Base-by-base conservation (phyloP, 2,329 filamentous ascomycete species). In the Fusarium protoensiforme region DNA sequence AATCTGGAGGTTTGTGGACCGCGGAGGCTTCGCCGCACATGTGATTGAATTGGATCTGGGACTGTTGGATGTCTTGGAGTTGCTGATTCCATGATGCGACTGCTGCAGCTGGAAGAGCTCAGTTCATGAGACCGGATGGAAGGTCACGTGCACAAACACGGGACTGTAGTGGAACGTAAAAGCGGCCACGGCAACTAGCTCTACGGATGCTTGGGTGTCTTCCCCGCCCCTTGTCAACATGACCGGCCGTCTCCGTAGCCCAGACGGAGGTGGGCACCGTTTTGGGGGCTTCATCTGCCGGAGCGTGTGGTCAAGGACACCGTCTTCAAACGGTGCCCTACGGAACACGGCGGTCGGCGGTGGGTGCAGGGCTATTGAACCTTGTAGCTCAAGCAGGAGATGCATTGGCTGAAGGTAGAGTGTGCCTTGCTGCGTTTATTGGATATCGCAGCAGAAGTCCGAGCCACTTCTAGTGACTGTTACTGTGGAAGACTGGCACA, bases 201-300 rank as follows among this genome's bases (percentile, higher is more conserved):
- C 22, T 53, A 36, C 62, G 71, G 67, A 60, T 68, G 41, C 43
- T 38, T 53, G 35, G 41, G 20, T 33, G 36, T 14, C 57, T 71
- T 73, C 70, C 71, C 71, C 71, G 70, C 33, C 71, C 71, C 71
- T 29, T 63, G 71, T 71, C 53, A 59, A 59, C 48, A 24, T 57
- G 54, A 58, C 69, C 67, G 71, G 71, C 54, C 41, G 54, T 65
- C 71, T 74, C 71, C 71, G 71, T 74, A 56, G 61, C 48, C 48
- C 51, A 46, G 70, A 74, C 71, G 71, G 71, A 74, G 60, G 70
- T 73, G 59, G 71, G 67, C 53, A 73, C 67, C 61, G 67, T 73
- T 73, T 72, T 70, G 48, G 66, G 56, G 46, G 41, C 33, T 61
- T 59, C 58, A 66, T 33, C 51, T 65, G 68, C 68, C 69, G 61